Conservation (phyloP, 1,284 basidiomycete species). For the Porogramme epimiltina region DNA sequence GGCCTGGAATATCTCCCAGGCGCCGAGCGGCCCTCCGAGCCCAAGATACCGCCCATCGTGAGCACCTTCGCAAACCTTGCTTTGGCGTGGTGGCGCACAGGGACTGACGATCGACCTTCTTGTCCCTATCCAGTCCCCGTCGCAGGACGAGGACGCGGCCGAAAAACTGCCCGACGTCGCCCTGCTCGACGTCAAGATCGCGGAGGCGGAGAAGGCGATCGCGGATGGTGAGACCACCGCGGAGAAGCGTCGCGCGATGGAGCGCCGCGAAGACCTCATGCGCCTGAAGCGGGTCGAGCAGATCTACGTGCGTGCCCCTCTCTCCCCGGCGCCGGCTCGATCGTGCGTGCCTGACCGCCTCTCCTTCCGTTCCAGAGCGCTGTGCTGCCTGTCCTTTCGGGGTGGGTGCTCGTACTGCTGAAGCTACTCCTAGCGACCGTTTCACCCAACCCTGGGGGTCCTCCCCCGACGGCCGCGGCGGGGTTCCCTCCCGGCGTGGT, state of each 20-base stretch:
- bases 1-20: constrained; percentile 83
- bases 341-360: constrained; percentile 1
- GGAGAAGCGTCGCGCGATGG: constrained; percentile 66
- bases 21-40: constrained; percentile 45
- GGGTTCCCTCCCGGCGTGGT: constrained; percentile 69
- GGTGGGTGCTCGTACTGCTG: constrained; percentile 87
- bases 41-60: constrained; percentile 39
- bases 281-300: constrained; percentile 86
- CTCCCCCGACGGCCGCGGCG: constrained; percentile 59
- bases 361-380: constrained; percentile 49
- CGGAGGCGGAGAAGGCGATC: constrained; percentile 64
- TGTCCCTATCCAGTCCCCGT: constrained; percentile 12
- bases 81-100: constrained; percentile 5
- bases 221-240: constrained; percentile 50
- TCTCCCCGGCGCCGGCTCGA: not conserved
- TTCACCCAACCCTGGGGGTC: constrained; percentile 68
- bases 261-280: constrained; percentile 78
- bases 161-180: constrained; percentile 71
- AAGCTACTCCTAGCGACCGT: constrained; percentile 90
- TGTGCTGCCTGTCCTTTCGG: constrained; percentile 80
- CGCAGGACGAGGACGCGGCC: constrained; percentile 57
- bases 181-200: constrained; percentile 69
- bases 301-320: constrained; percentile 73
- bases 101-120: constrained; percentile 1
- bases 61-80: constrained; percentile 15